phyloP scores from a whole-genome alignment of 2,329 filamentous ascomycete species.

The Cladosporium sp. region DNA sequence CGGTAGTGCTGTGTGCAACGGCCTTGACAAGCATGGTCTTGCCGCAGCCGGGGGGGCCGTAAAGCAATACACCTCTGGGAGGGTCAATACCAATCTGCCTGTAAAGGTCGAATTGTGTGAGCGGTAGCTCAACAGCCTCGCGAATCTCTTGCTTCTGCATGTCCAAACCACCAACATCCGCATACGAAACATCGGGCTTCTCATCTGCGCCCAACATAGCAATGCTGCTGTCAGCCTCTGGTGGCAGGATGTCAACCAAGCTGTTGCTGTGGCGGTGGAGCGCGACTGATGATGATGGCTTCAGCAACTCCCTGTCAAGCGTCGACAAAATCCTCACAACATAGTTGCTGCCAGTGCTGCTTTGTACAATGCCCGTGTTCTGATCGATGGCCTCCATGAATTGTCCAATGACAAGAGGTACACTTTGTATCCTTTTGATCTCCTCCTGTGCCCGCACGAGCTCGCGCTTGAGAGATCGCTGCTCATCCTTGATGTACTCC shows the following conservation, averaged over 20 bases:
- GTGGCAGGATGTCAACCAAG: conserved; percentile 96
- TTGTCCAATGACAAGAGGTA: conserved; percentile 95
- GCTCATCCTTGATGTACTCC: conserved; percentile 99
- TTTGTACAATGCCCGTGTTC: conserved; percentile 98
- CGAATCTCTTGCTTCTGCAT: conserved; percentile 99
- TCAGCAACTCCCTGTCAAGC: conserved; percentile 94
- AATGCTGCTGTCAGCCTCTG: conserved; percentile 96
- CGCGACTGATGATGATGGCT: conserved; percentile 95
- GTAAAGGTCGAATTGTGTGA: conserved; percentile 98
- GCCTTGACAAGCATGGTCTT: conserved; percentile 99
- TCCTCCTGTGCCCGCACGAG: conserved; percentile 96
- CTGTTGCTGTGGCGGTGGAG: conserved; percentile 98
- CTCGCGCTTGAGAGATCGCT: conserved; percentile 94
- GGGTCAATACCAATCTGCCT: conserved; percentile 99
- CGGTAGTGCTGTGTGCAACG: conserved; percentile 95
- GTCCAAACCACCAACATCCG: conserved; percentile 93
- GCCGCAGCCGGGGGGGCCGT: conserved; percentile 90
- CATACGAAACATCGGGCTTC: conserved; percentile 97
- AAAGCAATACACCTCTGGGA: conserved; percentile 90
- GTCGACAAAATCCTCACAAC: conserved; percentile 97
- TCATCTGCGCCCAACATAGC: conserved; percentile 95
- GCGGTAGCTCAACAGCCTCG: conserved; percentile 91
- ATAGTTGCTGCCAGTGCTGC: conserved; percentile 97
- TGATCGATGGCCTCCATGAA: conserved; percentile 99
- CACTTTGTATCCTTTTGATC: conserved; percentile 98